These are phyloP conservation scores for Fagus sylvatica DNA, from an alignment of 306 rosid genomes.

Conservation along the genomic window DNA sequence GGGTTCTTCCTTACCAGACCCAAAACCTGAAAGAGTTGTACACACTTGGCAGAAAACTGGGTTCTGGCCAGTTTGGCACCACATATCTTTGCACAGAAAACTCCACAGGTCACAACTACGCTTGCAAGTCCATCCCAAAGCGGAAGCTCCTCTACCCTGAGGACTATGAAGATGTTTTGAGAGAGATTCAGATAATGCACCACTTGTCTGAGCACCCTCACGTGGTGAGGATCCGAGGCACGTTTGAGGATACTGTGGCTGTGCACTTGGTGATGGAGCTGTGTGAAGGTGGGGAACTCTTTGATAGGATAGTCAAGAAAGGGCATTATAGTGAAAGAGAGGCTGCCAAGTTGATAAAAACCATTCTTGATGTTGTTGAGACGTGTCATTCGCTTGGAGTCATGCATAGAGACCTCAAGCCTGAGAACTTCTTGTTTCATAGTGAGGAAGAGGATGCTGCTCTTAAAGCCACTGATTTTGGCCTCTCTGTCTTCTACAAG, in stretches of 20 bases:
- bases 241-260: slow-evolving; percentile 41
- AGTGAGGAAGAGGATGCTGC: slow-evolving; percentile 49
- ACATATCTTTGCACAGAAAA: slow-evolving; percentile 44
- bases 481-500: slow-evolving; percentile 52
- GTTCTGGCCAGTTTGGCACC: slow-evolving; percentile 61
- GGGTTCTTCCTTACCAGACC: slow-evolving; percentile 52
- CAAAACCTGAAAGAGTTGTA: slow-evolving; percentile 33
- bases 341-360: slow-evolving; percentile 43
- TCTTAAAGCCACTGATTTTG: slow-evolving; percentile 55
- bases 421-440: slow-evolving; percentile 55
- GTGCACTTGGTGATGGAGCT: slow-evolving; percentile 63
- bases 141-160: slow-evolving; percentile 49
- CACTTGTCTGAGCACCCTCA: slow-evolving; percentile 45
- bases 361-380: slow-evolving; percentile 50
- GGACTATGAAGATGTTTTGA: slow-evolving; percentile 60
- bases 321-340: slow-evolving; percentile 61
- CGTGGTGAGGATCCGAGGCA: slow-evolving; percentile 48
- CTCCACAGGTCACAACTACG: slow-evolving; percentile 25
- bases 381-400: slow-evolving; percentile 61
- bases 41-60: slow-evolving; percentile 46
- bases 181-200: slow-evolving; percentile 71
- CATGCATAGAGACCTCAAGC: slow-evolving; percentile 62
- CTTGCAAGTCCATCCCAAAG: slow-evolving; percentile 59
- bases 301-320: slow-evolving; percentile 53
- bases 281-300: slow-evolving; percentile 53